These are phyloP conservation scores for Melanogaster broomeanus DNA, from an alignment of 768 basidiomycete genomes.

Conservation along the genomic window DNA sequence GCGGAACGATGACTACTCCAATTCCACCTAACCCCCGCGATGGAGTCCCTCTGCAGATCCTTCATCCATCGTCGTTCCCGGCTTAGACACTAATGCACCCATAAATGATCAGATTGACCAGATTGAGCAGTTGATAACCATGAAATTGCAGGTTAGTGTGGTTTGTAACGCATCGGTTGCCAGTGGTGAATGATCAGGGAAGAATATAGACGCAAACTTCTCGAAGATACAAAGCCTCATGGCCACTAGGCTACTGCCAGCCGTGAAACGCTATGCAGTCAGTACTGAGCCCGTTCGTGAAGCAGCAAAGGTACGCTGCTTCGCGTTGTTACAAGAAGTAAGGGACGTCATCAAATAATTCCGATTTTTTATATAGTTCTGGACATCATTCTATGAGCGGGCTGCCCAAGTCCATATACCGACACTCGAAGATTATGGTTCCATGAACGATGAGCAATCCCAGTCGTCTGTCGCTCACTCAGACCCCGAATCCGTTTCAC, in stretches of 20 bases:
- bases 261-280: conserved; percentile 87
- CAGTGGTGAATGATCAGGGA: conserved; percentile 14
- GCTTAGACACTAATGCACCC: conserved; percentile 68
- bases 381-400: conserved; percentile 95
- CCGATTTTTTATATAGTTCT: conserved; percentile 65
- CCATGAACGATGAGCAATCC: conserved; percentile 50
- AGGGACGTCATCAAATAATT: not conserved
- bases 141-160: conserved; percentile 75
- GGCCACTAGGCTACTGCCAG: conserved; percentile 78
- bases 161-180: not conserved
- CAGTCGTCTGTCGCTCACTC: conserved; percentile 25
- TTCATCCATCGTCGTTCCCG: conserved; percentile 63
- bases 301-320: conserved; percentile 74
- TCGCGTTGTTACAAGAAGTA: not conserved
- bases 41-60: conserved; percentile 72
- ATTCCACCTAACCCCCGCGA: conserved; percentile 65
- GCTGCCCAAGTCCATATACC: conserved; percentile 88
- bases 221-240: conserved; percentile 86
- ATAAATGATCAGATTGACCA: conserved; percentile 87
- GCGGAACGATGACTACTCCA: conserved; percentile 32
- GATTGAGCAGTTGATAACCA: conserved; percentile 93
- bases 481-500: conserved; percentile 15
- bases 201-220: conserved; percentile 95
- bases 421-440: conserved; percentile 68
- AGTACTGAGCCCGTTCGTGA: conserved; percentile 87